Conservation (phyloP, 441 rosid genomes). For the Arabidopsis lyrata region DNA sequence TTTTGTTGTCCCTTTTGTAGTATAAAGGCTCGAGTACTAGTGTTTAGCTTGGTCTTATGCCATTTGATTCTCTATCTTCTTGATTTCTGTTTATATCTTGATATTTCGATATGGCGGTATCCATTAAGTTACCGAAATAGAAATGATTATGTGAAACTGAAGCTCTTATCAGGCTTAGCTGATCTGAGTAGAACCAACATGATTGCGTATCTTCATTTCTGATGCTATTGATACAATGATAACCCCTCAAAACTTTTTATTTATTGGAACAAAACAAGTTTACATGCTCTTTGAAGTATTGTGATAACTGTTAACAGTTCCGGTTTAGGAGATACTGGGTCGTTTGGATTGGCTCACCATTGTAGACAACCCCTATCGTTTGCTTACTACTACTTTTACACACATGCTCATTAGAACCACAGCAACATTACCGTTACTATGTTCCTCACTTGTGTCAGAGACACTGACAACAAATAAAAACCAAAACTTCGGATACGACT, state of each 20-base stretch:
- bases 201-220: background rate
- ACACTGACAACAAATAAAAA: conserved; percentile 31
- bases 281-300: conserved; percentile 12
- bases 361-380: conserved; percentile 14
- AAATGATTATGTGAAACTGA: background rate
- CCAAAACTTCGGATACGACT: conserved; percentile 40
- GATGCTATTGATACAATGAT: conserved; percentile 5
- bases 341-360: background rate
- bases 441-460: conserved; percentile 47
- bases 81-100: background rate
- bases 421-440: conserved; percentile 34
- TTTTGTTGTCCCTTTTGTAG: background rate
- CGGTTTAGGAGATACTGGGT: background rate
- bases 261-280: conserved; percentile 33
- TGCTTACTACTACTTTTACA: conserved; percentile 35
- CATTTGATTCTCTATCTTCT: background rate
- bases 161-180: background rate
- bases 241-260: conserved; percentile 29
- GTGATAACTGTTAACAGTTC: background rate
- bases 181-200: conserved; percentile 8
- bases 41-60: background rate
- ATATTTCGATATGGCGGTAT: background rate
- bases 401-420: conserved; percentile 49
- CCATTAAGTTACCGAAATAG: background rate
- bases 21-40: background rate